Conservation (phyloP, 1,139 yeast genomes). For the Fermentozyma sake region DNA sequence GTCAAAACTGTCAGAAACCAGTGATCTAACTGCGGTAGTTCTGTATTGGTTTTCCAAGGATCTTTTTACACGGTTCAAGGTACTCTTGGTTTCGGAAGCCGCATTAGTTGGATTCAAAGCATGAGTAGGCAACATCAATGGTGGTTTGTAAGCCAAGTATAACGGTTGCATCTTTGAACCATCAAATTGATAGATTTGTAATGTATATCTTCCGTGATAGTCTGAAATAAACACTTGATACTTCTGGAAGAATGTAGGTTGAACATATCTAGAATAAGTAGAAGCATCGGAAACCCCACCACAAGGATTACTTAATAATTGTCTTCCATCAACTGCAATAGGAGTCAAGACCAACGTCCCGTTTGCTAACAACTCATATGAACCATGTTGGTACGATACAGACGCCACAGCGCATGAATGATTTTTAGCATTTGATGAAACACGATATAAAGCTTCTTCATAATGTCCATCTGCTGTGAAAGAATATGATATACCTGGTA, state of each 20-base stretch:
- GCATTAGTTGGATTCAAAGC: conserved; percentile 81
- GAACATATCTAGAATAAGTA: conserved; percentile 66
- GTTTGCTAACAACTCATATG: conserved; percentile 55
- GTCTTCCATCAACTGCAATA: conserved; percentile 87
- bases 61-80: conserved; percentile 53
- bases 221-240: conserved; percentile 62
- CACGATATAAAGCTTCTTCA: conserved; percentile 85
- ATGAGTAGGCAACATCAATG: conserved; percentile 90
- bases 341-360: conserved; percentile 73
- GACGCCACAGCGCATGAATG: conserved; percentile 85
- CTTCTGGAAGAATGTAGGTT: conserved; percentile 55
- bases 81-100: conserved; percentile 33
- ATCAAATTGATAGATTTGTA: conserved; percentile 74
- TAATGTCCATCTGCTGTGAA: conserved; percentile 88
- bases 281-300: conserved; percentile 46
- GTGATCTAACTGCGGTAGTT: conserved; percentile 63
- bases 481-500: conserved; percentile 91
- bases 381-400: conserved; percentile 85
- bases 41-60: conserved; percentile 74
- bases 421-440: conserved; percentile 63
- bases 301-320: conserved; percentile 85
- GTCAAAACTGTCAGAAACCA: conserved; percentile 39
- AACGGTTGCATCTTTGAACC: conserved; percentile 84
- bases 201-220: conserved; percentile 77
- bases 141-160: conserved; percentile 88